Conservation (phyloP, 352 stramenopile species). For the Globisporangium middletonii region DNA sequence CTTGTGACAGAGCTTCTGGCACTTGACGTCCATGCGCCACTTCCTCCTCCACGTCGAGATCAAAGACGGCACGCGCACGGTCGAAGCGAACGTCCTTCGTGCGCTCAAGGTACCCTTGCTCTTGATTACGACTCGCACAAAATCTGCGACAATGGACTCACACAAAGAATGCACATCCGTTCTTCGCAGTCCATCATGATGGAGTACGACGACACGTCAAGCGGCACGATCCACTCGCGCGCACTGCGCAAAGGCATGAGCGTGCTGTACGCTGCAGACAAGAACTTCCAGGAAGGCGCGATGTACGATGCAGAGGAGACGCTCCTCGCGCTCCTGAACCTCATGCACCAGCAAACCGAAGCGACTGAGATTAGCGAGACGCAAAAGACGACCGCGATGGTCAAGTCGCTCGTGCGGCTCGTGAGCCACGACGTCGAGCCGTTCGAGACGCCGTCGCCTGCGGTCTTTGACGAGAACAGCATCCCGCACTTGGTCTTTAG, state of each 20-base stretch:
- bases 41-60: conserved; percentile 84
- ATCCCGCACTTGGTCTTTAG: conserved; percentile 85
- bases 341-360: conserved; percentile 85
- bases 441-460: conserved; percentile 30
- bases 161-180: neutral
- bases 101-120: conserved; percentile 39
- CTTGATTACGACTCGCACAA: neutral
- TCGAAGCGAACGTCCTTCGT: conserved; percentile 72
- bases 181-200: conserved; percentile 53
- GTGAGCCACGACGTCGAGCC: conserved; percentile 56
- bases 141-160: neutral
- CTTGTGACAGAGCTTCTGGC: conserved; percentile 75
- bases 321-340: conserved; percentile 71
- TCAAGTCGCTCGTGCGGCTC: conserved; percentile 63
- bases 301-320: conserved; percentile 88
- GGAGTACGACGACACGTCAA: conserved; percentile 81
- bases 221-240: conserved; percentile 66
- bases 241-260: conserved; percentile 80
- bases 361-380: conserved; percentile 66
- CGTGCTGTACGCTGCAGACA: conserved; percentile 75
- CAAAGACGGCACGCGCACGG: conserved; percentile 59
- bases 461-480: conserved; percentile 81
- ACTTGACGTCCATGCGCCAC: conserved; percentile 83
- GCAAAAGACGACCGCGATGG: conserved; percentile 67
- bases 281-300: conserved; percentile 83